Evolutionary conservation across 2,329 filamentous ascomycete species (phyloP).

Genomic region (Herpomyces periplanetae): DNA sequence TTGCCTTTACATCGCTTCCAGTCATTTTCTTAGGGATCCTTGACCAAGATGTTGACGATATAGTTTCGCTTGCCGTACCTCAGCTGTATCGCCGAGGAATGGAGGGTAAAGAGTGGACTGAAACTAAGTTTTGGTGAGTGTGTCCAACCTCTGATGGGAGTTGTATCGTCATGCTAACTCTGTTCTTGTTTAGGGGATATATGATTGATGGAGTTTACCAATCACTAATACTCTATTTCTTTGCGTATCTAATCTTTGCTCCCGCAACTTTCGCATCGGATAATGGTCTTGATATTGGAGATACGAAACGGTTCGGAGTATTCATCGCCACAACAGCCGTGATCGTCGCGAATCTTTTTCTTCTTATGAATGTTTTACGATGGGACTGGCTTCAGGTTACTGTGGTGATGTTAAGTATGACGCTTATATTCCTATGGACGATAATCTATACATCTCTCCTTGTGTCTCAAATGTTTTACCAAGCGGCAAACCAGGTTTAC

Average conservation of each 20-base stretch:
- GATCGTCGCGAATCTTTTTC: conserved; percentile 63
- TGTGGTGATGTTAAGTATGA: conserved; percentile 36
- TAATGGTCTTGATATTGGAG: conserved; percentile 34
- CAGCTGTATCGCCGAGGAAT: conserved; percentile 85
- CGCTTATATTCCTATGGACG: conserved; percentile 85
- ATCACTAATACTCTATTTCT: conserved; percentile 66
- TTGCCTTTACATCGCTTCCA: conserved; percentile 78
- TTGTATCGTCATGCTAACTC: conserved; percentile 6
- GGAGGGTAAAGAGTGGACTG: conserved; percentile 81
- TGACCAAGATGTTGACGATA: conserved; percentile 83
- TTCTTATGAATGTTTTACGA: conserved; percentile 75
- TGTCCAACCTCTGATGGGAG: neutral
- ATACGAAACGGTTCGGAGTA: conserved; percentile 46
- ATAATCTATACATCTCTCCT: conserved; percentile 34
- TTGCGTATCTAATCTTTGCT: conserved; percentile 42
- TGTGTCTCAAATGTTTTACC: conserved; percentile 24
- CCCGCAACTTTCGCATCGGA: conserved; percentile 24
- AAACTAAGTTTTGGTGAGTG: conserved; percentile 67
- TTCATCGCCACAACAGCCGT: conserved; percentile 56
- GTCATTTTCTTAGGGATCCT: conserved; percentile 85
- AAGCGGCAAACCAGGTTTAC: conserved; percentile 38
- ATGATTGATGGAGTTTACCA: conserved; percentile 87
- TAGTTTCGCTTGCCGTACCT: conserved; percentile 65
- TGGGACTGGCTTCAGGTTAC: conserved; percentile 91
- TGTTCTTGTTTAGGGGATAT: conserved; percentile 23